Base-by-base conservation (phyloP, 2,329 filamentous ascomycete species). In the Microdochium trichocladiopsis region DNA sequence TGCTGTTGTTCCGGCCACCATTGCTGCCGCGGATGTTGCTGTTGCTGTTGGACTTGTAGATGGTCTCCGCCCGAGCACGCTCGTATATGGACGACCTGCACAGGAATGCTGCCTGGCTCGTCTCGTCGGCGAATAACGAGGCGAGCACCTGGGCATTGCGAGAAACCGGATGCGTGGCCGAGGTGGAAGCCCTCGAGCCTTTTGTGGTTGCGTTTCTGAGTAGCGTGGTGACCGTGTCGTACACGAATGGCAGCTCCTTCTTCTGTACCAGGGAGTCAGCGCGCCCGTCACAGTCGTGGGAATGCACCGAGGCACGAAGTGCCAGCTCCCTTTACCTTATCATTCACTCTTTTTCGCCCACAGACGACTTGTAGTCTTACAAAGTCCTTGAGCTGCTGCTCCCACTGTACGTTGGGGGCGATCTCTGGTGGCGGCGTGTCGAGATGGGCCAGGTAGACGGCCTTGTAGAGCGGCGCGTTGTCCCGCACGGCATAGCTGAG, bases 81-180 rank as follows among this genome's bases (percentile, higher is more conserved):
- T 77, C 70, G 63, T 81, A 88, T 2, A 90, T 72, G 21, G 75
- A 80, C 1, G 86, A 90, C 12, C 78, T 75, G 56, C 78, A 80
- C 28, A 91, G 70, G 61, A 90, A 84, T 24, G 77, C 74, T 52
- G 80, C 73, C 48, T 78, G 72, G 56, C 83, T 86, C 22, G 70
- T 64, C 8, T 72, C 66, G 2, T 72, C 64, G n/a, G 65, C 57
- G 58, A 81, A 76, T 52, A 78, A 62, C 9, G 67, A n/a, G 8
- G 63, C 56, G 8, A 83, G 67, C 36, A 80, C 57, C 18, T 69
- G 51, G 36, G 73, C 65, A 56, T 79, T 77, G 56, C 72, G 74
- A 2, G 81, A 84, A 16, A 63, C 52, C 22, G 70, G 61, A 55
- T 73, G 69, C 8, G 70, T 73, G 24, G 64, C 58, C 6, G 63